Base-by-base conservation (phyloP, 2,329 filamentous ascomycete genomes). In the Fusarium piperis region DNA sequence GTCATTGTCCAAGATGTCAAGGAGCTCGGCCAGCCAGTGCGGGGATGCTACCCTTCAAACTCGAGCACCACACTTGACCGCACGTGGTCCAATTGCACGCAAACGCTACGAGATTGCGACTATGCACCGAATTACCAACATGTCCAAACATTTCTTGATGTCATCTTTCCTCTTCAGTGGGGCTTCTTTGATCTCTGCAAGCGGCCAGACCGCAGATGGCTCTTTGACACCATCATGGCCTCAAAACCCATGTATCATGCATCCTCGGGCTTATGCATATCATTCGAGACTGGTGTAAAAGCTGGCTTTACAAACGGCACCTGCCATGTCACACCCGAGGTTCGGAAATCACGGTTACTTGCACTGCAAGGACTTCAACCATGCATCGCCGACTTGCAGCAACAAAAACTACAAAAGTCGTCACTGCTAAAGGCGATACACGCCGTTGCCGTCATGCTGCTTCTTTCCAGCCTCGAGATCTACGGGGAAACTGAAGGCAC, bases 241-340 rank as follows among this genome's bases (percentile, higher is more conserved):
- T 65, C 57, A 2, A 48, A 65, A 12, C 62, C 62, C 23, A 61
- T 65, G 62, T 65, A 65, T 33, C 57, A 65, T 61, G 62, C 46
- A 8, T 26, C 62, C 1, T 18, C 15, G 23, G 62, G 57, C 23
- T 16, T 65, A 16, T 56, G 62, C 48, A 65, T 61, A 48, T 35
- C 62, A 16, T 65, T 65, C 20, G 57, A 65, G 46, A 23, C 35
- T 1, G 62, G 62, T 4, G n/a, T 51, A 1, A 65, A 51, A 32
- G 33, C 35, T n/a, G 62, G 62, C 1, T 35, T 32, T 6, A 65
- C 62, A 12, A 65, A 65, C 15, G 62, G 62, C n/a, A 58, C 38
- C 7, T 65, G 62, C 2, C 32, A 65, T 20, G 12, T 65, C 38
- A 65, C 57, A 4, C 36, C 56, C 18, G 62, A 65, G 28, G 62